Base-by-base conservation (phyloP, 2,329 filamentous ascomycete genomes). In the Bimuria novae-zelandiae region DNA sequence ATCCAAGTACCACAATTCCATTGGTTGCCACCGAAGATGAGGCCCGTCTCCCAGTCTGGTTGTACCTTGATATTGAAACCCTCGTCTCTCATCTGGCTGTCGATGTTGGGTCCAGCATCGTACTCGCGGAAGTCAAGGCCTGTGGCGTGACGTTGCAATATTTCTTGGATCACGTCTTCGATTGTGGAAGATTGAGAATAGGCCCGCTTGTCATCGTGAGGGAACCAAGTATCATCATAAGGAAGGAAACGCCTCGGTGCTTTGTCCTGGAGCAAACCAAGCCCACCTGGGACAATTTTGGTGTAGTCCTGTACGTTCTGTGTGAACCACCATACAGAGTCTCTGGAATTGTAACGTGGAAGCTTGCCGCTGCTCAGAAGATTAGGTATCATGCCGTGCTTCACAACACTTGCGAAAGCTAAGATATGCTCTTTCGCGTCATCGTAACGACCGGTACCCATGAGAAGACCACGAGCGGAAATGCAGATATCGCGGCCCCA, bases 401-500 rank as follows among this genome's bases (percentile, higher is more conserved):
- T 99, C 62, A 99, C 78, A 10, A 99, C 92, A 70, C 92, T 96
- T 2, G 90, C 92, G 76, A 99, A 99, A 7, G 92, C 93, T 55
- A 91, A 79, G 53, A 99, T 96, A 68, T 99, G 95, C 72, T 97
- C 92, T 68, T 86, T 92, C 7, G 94, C 94, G 70, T 97, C 92
- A 2, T 83, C 84, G 64, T 89, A 96, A 7, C 94, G 87, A 1
- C 92, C 91, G 10, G 93, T 97, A 35, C 90, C 92, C 30, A 99
- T 84, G 62, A 90, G 90, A n/a, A 99, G 80, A 37, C 94, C 94
- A 45, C 94, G 88, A 35, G 96, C 84, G 12, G 94, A 94, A 59
- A 99, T 99, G 73, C 97, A 97, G 11, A 97, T 91, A 72, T 99
- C 94, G 51, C 94, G 88, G 7, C 95, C 94, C 94, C 94, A 99